phyloP scores from a whole-genome alignment of 164 flowering plant species.

The Macadamia integrifolia region DNA sequence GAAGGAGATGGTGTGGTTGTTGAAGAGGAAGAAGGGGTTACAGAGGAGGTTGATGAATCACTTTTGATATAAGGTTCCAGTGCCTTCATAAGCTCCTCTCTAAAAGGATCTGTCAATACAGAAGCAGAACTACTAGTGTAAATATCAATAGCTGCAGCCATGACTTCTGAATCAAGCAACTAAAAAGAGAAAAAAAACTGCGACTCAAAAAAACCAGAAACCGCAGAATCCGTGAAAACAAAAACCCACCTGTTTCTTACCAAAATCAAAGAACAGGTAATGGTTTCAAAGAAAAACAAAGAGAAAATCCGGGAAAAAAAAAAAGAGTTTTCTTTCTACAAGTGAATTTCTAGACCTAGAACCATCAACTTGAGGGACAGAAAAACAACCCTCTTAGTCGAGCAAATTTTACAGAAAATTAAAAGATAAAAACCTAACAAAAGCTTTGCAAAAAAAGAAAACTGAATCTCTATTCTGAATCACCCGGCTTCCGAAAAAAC shows the following conservation, averaged over 20 bases:
- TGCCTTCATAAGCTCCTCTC: constrained; percentile 52
- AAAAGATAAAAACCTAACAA: neutral
- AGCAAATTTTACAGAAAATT: neutral
- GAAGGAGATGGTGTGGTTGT: constrained; percentile 8
- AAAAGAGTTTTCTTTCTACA: neutral
- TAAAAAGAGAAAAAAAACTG: neutral
- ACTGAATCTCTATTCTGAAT: neutral
- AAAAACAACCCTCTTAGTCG: neutral
- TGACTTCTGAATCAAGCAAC: constrained; percentile 2
- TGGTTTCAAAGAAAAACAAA: neutral
- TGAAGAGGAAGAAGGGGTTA: constrained; percentile 7
- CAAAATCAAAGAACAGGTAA: constrained; percentile 26
- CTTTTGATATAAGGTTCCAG: constrained; percentile 55
- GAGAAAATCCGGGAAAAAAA: neutral
- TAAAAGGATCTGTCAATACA: constrained; percentile 28
- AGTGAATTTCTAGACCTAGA: neutral
- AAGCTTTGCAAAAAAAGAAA: neutral
- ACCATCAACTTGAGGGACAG: neutral
- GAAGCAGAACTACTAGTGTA: constrained; percentile 20
- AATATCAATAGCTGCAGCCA: constrained; percentile 49
- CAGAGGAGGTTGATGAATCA: constrained; percentile 27
- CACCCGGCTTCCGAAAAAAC: neutral
- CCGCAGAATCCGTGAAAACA: constrained; percentile 5
- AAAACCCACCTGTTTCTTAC: constrained; percentile 10
- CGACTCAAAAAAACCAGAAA: neutral